phyloP scores from a whole-genome alignment of 768 basidiomycete species.

The Naematelia aurantialba region DNA sequence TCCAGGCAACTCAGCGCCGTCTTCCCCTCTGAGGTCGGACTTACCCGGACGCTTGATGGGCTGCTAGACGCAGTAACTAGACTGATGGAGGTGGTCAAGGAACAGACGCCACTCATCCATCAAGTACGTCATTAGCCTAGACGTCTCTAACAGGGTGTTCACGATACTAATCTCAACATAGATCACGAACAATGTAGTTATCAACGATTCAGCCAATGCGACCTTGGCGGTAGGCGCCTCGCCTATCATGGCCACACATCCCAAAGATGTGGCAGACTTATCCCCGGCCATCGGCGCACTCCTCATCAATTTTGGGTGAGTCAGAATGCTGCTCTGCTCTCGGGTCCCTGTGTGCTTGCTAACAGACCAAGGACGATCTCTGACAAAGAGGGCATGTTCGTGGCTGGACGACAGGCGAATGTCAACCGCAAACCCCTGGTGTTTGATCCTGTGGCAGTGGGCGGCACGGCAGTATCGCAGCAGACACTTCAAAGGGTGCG shows the following conservation, averaged over 20 bases:
- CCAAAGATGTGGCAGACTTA: constrained; percentile 77
- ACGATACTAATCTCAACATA: constrained; percentile 43
- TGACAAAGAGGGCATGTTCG: constrained; percentile 68
- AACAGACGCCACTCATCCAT: constrained; percentile 69
- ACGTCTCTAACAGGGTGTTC: background rate
- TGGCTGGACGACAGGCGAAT: constrained; percentile 70
- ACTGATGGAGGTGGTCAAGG: constrained; percentile 58
- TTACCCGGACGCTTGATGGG: constrained; percentile 9
- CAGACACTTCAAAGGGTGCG: constrained; percentile 60
- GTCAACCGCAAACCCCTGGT: constrained; percentile 68
- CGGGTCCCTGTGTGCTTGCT: background rate
- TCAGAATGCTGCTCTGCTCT: background rate
- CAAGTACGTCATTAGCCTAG: constrained; percentile 56
- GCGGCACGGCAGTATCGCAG: constrained; percentile 73
- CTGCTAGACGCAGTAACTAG: constrained; percentile 52
- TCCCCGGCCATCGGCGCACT: constrained; percentile 63
- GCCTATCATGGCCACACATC: constrained; percentile 88
- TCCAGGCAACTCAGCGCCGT: constrained; percentile 49
- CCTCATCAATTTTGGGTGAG: constrained; percentile 74
- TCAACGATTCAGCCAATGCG: constrained; percentile 83
- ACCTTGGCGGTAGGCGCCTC: constrained; percentile 83
- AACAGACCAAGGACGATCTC: constrained; percentile 42
- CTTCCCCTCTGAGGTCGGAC: constrained; percentile 48
- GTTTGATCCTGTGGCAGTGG: constrained; percentile 89
- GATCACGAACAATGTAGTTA: constrained; percentile 87